Evolutionary conservation across 331 rosid genomes (phyloP).

Genomic region (Pyracantha coccinea): DNA sequence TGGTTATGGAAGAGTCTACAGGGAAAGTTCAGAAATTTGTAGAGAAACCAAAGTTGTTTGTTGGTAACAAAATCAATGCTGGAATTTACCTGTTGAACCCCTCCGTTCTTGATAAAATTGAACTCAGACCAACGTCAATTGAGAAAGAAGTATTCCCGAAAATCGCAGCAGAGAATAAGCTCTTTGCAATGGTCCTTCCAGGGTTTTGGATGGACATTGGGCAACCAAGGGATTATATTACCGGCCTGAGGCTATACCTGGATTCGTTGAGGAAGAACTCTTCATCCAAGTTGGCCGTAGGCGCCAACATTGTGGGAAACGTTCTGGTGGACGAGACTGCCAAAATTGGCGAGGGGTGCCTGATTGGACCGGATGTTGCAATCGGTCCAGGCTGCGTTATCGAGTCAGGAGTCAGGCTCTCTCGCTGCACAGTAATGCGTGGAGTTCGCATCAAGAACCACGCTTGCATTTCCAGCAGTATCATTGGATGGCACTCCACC

Average conservation of each 20-base stretch:
- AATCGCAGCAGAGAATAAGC: slow-evolving; percentile 68
- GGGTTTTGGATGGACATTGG: slow-evolving; percentile 98
- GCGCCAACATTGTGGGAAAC: slow-evolving; percentile 64
- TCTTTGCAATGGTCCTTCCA: slow-evolving; percentile 82
- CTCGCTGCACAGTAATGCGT: slow-evolving; percentile 81
- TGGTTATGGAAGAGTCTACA: slow-evolving; percentile 67
- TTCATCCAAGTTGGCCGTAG: slow-evolving; percentile 56
- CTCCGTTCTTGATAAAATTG: slow-evolving; percentile 69
- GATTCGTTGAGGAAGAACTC: slow-evolving; percentile 66
- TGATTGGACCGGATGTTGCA: slow-evolving; percentile 85
- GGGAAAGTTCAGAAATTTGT: slow-evolving; percentile 85
- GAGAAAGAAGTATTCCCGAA: slow-evolving; percentile 89
- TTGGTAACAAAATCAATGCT: slow-evolving; percentile 92
- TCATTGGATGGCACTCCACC: slow-evolving; percentile 84
- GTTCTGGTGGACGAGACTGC: slow-evolving; percentile 81
- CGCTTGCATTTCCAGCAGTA: slow-evolving; percentile 76
- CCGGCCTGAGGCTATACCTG: slow-evolving; percentile 77
- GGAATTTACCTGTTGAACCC: slow-evolving; percentile 80
- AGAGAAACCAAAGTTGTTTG: slow-evolving; percentile 81
- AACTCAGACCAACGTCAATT: slow-evolving; percentile 81
- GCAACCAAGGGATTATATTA: slow-evolving; percentile 82
- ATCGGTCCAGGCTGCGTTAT: slow-evolving; percentile 78
- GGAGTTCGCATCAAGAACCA: slow-evolving; percentile 77
- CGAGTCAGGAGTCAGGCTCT: slow-evolving; percentile 72
- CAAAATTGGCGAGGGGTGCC: slow-evolving; percentile 74